Conservation (phyloP, 2,329 filamentous ascomycete genomes). For the Epichloe sylvatica region DNA sequence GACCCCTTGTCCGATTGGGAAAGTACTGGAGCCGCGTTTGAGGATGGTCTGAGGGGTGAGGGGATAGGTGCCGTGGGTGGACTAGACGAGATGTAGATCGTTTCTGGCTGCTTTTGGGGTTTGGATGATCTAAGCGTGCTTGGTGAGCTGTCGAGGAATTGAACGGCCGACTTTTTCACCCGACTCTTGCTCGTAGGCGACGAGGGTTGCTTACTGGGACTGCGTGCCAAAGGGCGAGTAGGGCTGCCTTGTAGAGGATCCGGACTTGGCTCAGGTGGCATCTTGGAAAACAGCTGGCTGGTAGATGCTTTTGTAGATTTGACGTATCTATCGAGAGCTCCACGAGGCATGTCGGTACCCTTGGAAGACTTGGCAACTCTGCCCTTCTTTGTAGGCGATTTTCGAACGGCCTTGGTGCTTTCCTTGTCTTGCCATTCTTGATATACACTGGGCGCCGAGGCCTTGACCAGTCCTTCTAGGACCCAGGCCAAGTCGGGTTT, state of each 20-base stretch:
- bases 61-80: slow-evolving; percentile 16
- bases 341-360: slow-evolving; percentile 11
- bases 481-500: slow-evolving; percentile 38
- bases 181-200: slow-evolving; percentile 11
- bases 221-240: neutral
- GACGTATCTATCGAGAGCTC: slow-evolving; percentile 28
- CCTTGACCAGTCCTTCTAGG: slow-evolving; percentile 20
- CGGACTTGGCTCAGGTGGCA: slow-evolving; percentile 3
- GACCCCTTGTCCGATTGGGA: slow-evolving; percentile 9
- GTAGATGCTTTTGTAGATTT: slow-evolving; percentile 23
- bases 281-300: neutral
- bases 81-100: slow-evolving; percentile 33
- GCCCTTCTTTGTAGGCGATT: slow-evolving; percentile 12
- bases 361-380: slow-evolving; percentile 9
- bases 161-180: slow-evolving; percentile 16
- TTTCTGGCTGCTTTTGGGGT: slow-evolving; percentile 15
- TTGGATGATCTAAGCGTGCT: slow-evolving; percentile 23
- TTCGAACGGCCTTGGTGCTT: slow-evolving; percentile 10
- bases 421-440: slow-evolving; percentile 16
- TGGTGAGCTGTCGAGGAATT: slow-evolving; percentile 31
- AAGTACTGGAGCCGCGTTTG: slow-evolving; percentile 3
- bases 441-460: slow-evolving; percentile 13
- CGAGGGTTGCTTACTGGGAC: slow-evolving; percentile 24
- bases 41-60: slow-evolving; percentile 10
- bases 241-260: neutral